Percentiles rank a stretch among this genome's conserved stretches.
Conservation (phyloP, 305 asterid species). For the Fraxinus platypoda region DNA sequence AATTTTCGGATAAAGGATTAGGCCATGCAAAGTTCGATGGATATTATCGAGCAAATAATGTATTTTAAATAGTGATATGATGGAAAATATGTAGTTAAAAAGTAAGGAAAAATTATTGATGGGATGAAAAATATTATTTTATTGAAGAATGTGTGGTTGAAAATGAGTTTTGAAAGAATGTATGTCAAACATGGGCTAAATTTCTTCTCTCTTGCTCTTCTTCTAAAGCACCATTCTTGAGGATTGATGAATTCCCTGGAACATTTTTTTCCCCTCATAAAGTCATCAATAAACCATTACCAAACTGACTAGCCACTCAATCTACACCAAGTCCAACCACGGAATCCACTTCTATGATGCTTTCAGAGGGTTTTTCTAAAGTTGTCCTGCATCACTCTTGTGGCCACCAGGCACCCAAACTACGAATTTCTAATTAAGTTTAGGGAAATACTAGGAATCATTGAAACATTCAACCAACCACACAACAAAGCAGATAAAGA, state of each 20-base stretch:
- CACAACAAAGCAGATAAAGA: neutral
- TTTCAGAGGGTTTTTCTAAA: neutral
- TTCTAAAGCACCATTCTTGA: neutral
- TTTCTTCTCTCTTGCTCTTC: neutral
- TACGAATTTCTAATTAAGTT: neutral
- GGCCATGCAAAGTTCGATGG: too few species aligned
- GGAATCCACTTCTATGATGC: neutral
- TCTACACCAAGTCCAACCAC: neutral
- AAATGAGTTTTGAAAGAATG: too few species aligned
- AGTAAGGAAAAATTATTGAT: too few species aligned
- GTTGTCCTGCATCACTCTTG: neutral
- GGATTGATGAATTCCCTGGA: neutral
- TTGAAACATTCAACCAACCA: neutral
- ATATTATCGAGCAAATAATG: too few species aligned
- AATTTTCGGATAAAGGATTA: too few species aligned
- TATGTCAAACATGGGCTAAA: too few species aligned
- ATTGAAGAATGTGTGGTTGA: too few species aligned
- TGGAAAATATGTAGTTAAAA: too few species aligned
- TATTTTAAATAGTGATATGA: too few species aligned
- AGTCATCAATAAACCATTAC: neutral
- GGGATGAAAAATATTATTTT: too few species aligned
- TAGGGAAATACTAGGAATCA: neutral
- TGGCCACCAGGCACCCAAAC: neutral
- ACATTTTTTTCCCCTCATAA: neutral
- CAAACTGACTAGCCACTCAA: neutral